phyloP scores from a whole-genome alignment of 768 basidiomycete species.

The Suillus plorans region DNA sequence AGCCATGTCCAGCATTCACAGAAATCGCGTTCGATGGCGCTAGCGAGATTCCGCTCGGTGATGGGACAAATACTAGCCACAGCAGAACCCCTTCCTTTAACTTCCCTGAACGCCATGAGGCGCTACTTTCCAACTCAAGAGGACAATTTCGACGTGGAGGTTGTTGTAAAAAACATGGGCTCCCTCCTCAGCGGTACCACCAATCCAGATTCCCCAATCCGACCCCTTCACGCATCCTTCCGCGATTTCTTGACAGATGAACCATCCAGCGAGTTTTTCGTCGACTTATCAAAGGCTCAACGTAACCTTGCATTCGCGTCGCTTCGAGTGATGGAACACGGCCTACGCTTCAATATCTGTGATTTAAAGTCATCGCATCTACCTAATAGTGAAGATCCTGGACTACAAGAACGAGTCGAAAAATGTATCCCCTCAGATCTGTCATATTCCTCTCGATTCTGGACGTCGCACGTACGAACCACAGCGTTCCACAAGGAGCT shows the following conservation, averaged over 20 bases:
- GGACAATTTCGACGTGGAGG: not conserved
- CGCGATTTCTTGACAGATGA: constrained; percentile 22
- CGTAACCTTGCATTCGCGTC: constrained; percentile 19
- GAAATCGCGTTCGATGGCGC: not conserved
- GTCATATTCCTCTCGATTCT: constrained; percentile 13
- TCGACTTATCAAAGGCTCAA: constrained; percentile 15
- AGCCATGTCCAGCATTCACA: not conserved
- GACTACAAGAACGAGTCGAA: not conserved
- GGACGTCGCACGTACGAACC: constrained; percentile 10
- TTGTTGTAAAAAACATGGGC: constrained; percentile 6
- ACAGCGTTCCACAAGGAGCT: not conserved
- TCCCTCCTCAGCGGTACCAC: constrained; percentile 9
- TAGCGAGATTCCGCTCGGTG: not conserved
- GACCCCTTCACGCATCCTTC: constrained; percentile 28
- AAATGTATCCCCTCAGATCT: constrained; percentile 3
- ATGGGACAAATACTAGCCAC: constrained; percentile 4
- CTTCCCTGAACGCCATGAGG: constrained; percentile 2
- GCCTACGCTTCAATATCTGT: constrained; percentile 37
- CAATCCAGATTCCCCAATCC: constrained; percentile 8
- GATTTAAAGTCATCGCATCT: constrained; percentile 29
- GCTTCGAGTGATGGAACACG: constrained; percentile 28
- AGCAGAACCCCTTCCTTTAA: not conserved
- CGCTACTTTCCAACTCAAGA: not conserved
- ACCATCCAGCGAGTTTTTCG: constrained; percentile 14
- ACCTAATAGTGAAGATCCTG: constrained; percentile 23